Evolutionary conservation across 306 rosid genomes (phyloP).

Genomic region (Rosa rugosa): DNA sequence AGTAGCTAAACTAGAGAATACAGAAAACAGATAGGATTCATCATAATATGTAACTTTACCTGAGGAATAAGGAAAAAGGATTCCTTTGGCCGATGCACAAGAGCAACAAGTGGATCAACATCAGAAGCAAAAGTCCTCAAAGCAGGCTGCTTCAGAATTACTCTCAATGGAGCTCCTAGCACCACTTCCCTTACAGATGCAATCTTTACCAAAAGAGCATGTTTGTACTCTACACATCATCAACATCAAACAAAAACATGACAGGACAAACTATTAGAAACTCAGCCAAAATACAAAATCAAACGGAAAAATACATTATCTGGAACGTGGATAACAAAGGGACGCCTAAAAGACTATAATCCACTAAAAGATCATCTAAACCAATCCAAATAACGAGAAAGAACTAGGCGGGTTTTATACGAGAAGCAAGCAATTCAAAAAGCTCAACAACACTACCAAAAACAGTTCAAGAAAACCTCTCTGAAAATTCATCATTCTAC

Average conservation of each 20-base stretch:
- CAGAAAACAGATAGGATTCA: constrained; percentile 1
- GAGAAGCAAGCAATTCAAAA: neutral
- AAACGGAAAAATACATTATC: neutral
- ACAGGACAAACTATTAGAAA: constrained; percentile 21
- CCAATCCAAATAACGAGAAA: neutral
- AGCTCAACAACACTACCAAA: neutral
- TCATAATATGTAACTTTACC: constrained; percentile 34
- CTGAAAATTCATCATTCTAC: neutral
- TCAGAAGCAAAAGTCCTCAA: constrained; percentile 51
- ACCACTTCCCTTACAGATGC: constrained; percentile 93
- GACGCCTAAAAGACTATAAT: neutral
- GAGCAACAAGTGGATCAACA: constrained; percentile 63
- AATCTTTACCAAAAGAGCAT: constrained; percentile 70
- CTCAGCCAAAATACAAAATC: neutral
- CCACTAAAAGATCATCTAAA: neutral
- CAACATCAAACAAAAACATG: constrained; percentile 24
- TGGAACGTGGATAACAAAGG: neutral
- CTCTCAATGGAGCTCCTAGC: constrained; percentile 92
- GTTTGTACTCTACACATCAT: constrained; percentile 64
- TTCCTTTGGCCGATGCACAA: constrained; percentile 90
- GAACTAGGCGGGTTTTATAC: neutral
- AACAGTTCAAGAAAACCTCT: neutral
- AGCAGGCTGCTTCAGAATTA: constrained; percentile 66
- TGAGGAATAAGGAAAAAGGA: constrained; percentile 76
- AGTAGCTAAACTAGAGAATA: neutral